Percentiles rank a stretch among this genome's conserved stretches.
Conservation (phyloP, 495 filamentous ascomycete species). For the Hyaloscypha finlandica region DNA sequence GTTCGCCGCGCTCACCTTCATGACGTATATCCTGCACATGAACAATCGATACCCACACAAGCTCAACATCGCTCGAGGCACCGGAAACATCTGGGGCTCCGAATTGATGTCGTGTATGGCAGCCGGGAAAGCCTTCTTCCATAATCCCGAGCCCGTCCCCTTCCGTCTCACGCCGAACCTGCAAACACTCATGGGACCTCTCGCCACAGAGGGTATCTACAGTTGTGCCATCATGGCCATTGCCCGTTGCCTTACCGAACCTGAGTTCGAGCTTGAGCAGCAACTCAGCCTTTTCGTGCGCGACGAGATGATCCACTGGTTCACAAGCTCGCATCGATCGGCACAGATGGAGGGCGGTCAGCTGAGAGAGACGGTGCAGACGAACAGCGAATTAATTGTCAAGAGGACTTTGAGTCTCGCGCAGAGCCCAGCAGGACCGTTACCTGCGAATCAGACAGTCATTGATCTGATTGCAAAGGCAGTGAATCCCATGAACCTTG, state of each 20-base stretch:
- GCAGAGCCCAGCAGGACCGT: slow-evolving; percentile 57
- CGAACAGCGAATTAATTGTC: slow-evolving; percentile 86
- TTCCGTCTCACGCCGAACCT: slow-evolving; percentile 98
- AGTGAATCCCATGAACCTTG: slow-evolving; percentile 83
- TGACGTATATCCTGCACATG: slow-evolving; percentile 98
- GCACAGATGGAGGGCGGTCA: slow-evolving; percentile 63
- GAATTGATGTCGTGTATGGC: slow-evolving; percentile 88
- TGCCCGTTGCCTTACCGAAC: slow-evolving; percentile 91
- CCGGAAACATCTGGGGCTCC: slow-evolving; percentile 94
- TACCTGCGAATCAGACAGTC: slow-evolving; percentile 95
- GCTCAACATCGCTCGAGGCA: slow-evolving; percentile 83
- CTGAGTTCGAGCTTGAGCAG: slow-evolving; percentile 86
- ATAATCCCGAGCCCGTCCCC: slow-evolving; percentile 90
- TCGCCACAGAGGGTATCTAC: slow-evolving; percentile 94
- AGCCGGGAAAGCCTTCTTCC: slow-evolving; percentile 78
- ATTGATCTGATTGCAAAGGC: slow-evolving; percentile 86
- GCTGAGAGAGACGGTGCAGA: slow-evolving; percentile 82
- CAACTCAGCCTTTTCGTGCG: slow-evolving; percentile 91
- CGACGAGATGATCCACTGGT: slow-evolving; percentile 98
- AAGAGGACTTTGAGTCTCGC: slow-evolving; percentile 85
- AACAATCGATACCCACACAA: slow-evolving; percentile 92
- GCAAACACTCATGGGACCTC: slow-evolving; percentile 91
- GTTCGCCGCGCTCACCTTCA: slow-evolving; percentile 93
- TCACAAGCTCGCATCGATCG: slow-evolving; percentile 73
- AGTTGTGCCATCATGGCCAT: slow-evolving; percentile 91